Conservation (phyloP, 2,329 filamentous ascomycete genomes). For the Ceratocystiopsis sp. region DNA sequence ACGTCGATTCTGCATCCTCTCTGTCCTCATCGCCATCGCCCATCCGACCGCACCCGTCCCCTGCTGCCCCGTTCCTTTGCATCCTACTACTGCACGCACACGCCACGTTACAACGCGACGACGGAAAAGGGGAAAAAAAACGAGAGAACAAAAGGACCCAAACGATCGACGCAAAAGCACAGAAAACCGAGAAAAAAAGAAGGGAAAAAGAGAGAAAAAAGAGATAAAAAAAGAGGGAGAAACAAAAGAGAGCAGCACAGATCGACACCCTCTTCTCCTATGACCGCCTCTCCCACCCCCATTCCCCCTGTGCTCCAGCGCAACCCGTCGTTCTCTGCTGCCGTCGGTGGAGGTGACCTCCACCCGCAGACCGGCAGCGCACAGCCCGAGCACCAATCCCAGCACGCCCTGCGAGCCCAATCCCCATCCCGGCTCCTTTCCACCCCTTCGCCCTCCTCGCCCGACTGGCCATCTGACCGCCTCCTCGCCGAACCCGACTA, state of each 20-base stretch:
- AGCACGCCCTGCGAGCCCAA: not conserved
- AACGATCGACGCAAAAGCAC: no score
- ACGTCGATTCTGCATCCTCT: not conserved
- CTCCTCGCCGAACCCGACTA: conserved; percentile 3
- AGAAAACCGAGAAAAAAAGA: conserved; percentile 3
- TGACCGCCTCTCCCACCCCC: not conserved
- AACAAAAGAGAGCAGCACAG: not conserved
- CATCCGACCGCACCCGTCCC: not conserved
- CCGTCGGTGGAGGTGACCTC: not conserved
- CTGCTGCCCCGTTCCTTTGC: conserved; percentile 9
- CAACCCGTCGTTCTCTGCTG: not conserved
- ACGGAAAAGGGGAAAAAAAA: not conserved
- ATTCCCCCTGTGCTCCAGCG: not conserved
- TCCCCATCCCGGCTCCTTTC: not conserved
- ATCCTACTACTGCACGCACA: conserved; percentile 6
- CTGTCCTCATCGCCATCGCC: not conserved
- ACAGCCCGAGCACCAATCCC: not conserved
- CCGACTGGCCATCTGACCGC: not conserved
- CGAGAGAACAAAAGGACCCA: not conserved
- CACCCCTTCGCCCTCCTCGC: not conserved
- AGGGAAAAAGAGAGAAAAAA: not conserved
- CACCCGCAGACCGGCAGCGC: not conserved
- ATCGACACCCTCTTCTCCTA: not conserved
- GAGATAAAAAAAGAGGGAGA: not conserved
- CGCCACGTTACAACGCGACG: not conserved